Evolutionary conservation across 768 basidiomycete species (phyloP).

Genomic region (Boletus vermiculosoides): DNA sequence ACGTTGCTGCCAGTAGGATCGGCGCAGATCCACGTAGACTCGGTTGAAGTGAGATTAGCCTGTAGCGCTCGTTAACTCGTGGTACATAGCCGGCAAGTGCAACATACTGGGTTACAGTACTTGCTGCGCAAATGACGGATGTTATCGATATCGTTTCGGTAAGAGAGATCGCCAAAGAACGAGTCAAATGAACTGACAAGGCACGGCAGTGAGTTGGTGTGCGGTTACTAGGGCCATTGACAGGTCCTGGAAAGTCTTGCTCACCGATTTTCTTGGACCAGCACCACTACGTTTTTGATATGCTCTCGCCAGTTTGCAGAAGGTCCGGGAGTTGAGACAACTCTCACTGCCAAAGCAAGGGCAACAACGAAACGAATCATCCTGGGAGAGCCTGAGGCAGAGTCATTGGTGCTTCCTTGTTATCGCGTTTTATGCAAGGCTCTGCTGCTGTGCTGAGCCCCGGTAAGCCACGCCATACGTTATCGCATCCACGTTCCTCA

Average conservation of each 20-base stretch:
- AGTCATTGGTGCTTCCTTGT: not conserved
- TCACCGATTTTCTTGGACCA: constrained; percentile 29
- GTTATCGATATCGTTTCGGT: constrained; percentile 23
- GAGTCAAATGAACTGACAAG: constrained; percentile 23
- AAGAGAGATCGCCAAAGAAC: constrained; percentile 29
- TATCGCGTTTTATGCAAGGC: constrained; percentile 13
- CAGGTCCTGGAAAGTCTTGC: not conserved
- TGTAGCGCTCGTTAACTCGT: not conserved
- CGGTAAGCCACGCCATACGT: not conserved
- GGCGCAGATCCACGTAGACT: constrained; percentile 19
- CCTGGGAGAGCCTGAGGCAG: not conserved
- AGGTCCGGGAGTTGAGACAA: not conserved
- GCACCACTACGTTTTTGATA: constrained; percentile 28
- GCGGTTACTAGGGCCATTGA: not conserved
- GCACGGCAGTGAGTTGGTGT: not conserved
- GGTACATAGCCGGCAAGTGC: not conserved
- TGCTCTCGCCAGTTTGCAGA: constrained; percentile 23
- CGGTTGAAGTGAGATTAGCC: constrained; percentile 13
- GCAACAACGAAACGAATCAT: constrained; percentile 13
- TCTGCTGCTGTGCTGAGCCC: not conserved
- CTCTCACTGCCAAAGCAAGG: constrained; percentile 4
- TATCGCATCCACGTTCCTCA: constrained; percentile 12
- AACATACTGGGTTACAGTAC: constrained; percentile 27
- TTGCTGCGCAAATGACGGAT: constrained; percentile 17
- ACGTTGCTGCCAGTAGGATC: constrained; percentile 15